phyloP scores from a whole-genome alignment of 2,329 filamentous ascomycete genomes.

The Calonectria crousiana region DNA sequence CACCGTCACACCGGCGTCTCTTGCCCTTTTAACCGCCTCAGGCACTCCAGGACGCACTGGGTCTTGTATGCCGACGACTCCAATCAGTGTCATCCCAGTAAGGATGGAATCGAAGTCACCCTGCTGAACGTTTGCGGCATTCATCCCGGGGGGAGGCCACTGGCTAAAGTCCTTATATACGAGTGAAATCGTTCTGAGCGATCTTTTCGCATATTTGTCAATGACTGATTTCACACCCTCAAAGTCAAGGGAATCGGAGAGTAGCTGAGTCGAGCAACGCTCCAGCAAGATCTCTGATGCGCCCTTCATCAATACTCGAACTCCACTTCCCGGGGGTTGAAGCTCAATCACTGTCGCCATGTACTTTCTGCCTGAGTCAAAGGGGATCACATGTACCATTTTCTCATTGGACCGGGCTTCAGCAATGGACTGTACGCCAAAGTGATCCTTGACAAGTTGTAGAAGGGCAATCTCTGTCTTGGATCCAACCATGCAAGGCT shows the following conservation, averaged over 20 bases:
- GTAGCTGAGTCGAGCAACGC: slow-evolving; percentile 48
- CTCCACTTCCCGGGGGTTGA: slow-evolving; percentile 46
- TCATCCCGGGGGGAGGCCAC: slow-evolving; percentile 67
- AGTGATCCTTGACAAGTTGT: slow-evolving; percentile 59
- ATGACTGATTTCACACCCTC: slow-evolving; percentile 61
- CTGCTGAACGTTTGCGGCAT: not conserved
- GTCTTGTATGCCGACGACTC: slow-evolving; percentile 74
- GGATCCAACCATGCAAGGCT: slow-evolving; percentile 61
- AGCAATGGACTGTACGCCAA: slow-evolving; percentile 60
- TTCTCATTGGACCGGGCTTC: slow-evolving; percentile 59
- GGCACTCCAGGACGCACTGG: slow-evolving; percentile 73
- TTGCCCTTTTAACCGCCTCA: slow-evolving; percentile 72
- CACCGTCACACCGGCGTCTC: slow-evolving; percentile 74
- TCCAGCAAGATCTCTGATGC: slow-evolving; percentile 66
- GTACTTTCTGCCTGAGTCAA: slow-evolving; percentile 65
- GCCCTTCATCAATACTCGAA: slow-evolving; percentile 64
- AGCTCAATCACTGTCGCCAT: slow-evolving; percentile 66
- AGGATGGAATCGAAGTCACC: slow-evolving; percentile 54
- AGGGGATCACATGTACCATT: slow-evolving; percentile 62
- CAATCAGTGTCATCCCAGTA: slow-evolving; percentile 53
- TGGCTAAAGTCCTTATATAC: slow-evolving; percentile 77
- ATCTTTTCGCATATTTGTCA: slow-evolving; percentile 69
- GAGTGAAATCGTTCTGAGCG: slow-evolving; percentile 80
- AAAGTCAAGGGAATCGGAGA: slow-evolving; percentile 56
- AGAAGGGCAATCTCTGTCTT: slow-evolving; percentile 68